phyloP scores from a whole-genome alignment of 2,329 filamentous ascomycete genomes.

The Aspergillus clavatus region DNA sequence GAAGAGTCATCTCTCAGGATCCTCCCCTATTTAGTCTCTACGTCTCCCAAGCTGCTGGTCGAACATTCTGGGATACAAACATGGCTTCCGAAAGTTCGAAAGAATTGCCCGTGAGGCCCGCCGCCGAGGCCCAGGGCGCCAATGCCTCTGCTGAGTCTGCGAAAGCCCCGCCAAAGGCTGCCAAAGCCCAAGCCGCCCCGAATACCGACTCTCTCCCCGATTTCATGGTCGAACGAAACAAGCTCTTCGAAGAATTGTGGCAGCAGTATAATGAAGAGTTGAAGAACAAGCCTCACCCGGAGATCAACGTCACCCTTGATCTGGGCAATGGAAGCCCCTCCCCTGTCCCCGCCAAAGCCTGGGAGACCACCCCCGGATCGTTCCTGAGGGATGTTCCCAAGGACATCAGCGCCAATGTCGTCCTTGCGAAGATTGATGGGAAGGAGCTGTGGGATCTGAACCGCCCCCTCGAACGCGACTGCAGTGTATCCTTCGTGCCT shows the following conservation, averaged over 20 bases:
- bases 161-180: slow-evolving; percentile 32
- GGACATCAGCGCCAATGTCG: slow-evolving; percentile 72
- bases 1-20: slow-evolving; percentile 12
- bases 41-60: slow-evolving; percentile 14
- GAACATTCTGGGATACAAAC: slow-evolving; percentile 11
- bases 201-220: slow-evolving; percentile 53
- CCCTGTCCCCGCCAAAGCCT: slow-evolving; percentile 63
- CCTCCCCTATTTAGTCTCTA: slow-evolving; percentile 14
- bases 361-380: slow-evolving; percentile 86
- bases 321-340: slow-evolving; percentile 39
- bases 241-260: slow-evolving; percentile 85
- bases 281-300: slow-evolving; percentile 45
- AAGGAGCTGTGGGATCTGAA: slow-evolving; percentile 86
- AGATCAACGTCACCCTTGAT: slow-evolving; percentile 47
- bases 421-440: slow-evolving; percentile 80
- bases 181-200: slow-evolving; percentile 26
- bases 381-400: slow-evolving; percentile 75
- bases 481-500: slow-evolving; percentile 75
- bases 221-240: slow-evolving; percentile 77
- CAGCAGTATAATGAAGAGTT: slow-evolving; percentile 75
- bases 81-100: slow-evolving; percentile 35
- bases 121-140: slow-evolving; percentile 23
- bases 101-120: slow-evolving; percentile 34
- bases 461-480: slow-evolving; percentile 81
- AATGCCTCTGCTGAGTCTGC: slow-evolving; percentile 19